Percentiles rank a stretch among this genome's conserved stretches.
Conservation (phyloP, 108 stramenopile species). For the Epithemia pelagica region DNA sequence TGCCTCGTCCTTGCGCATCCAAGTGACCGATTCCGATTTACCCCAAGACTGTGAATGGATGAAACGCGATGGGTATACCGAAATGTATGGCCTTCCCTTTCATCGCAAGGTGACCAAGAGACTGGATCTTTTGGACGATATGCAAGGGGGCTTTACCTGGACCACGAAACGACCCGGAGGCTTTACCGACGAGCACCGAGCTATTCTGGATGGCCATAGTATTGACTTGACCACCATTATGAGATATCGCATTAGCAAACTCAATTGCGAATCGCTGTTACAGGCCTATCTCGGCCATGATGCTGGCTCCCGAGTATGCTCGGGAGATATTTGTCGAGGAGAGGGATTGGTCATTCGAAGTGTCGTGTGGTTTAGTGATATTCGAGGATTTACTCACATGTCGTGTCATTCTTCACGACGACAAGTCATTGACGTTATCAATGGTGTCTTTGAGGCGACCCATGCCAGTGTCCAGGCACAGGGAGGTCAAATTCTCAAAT, state of each 20-base stretch:
- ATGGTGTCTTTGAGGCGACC: slow-evolving; percentile 10
- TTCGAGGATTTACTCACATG: slow-evolving; percentile 13
- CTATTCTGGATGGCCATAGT: slow-evolving; percentile 10
- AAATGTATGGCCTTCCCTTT: slow-evolving; percentile 5
- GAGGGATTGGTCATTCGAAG: slow-evolving; percentile 10
- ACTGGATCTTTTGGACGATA: background rate
- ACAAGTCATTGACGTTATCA: slow-evolving; percentile 7
- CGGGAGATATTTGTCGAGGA: slow-evolving; percentile 10
- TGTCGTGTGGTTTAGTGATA: slow-evolving; percentile 13
- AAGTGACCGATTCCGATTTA: slow-evolving; percentile 6
- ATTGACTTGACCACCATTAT: slow-evolving; percentile 14
- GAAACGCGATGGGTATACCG: slow-evolving; percentile 6
- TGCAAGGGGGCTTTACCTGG: slow-evolving; percentile 21
- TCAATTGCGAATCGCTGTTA: slow-evolving; percentile 15
- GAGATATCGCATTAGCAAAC: slow-evolving; percentile 18
- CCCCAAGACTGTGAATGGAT: slow-evolving; percentile 9
- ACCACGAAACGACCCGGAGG: slow-evolving; percentile 19
- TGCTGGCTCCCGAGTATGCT: slow-evolving; percentile 3
- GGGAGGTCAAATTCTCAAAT: slow-evolving; percentile 9
- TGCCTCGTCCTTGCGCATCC: slow-evolving; percentile 9
- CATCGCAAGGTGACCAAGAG: background rate
- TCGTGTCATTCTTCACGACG: slow-evolving; percentile 1
- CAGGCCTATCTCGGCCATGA: slow-evolving; percentile 9
- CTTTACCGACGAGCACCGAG: slow-evolving; percentile 21
- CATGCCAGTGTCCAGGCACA: slow-evolving; percentile 2